Conservation (phyloP, 805 yeast genomes). For the Monosporozyma yasuniensis region DNA sequence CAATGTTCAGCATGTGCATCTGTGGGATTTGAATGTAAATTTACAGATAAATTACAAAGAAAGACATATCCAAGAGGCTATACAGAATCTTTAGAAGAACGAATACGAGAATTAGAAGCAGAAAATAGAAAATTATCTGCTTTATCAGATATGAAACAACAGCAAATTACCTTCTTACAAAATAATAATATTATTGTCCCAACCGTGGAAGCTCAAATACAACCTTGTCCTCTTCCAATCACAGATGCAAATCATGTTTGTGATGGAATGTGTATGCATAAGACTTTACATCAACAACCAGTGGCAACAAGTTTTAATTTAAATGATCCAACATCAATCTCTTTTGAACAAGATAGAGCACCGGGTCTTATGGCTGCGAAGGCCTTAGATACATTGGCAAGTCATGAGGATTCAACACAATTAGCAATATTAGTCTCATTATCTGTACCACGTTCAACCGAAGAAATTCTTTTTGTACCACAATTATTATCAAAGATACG, state of each 20-base stretch:
- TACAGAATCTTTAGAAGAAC: constrained; percentile 80
- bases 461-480: constrained; percentile 68
- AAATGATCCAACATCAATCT: constrained; percentile 30
- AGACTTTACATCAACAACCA: constrained; percentile 18
- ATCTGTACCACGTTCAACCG: constrained; percentile 68
- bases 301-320: constrained; percentile 20
- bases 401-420: constrained; percentile 39
- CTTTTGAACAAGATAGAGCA: constrained; percentile 60
- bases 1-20: constrained; percentile 74
- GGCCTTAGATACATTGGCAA: constrained; percentile 50
- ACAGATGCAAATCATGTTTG: constrained; percentile 7
- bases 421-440: constrained; percentile 56
- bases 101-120: constrained; percentile 76
- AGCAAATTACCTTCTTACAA: constrained; percentile 9
- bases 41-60: constrained; percentile 78
- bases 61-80: constrained; percentile 88
- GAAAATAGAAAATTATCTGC: constrained; percentile 67
- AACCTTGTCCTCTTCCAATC: background rate
- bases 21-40: constrained; percentile 81
- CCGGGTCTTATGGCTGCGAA: constrained; percentile 68
- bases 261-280: constrained; percentile 8
- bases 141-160: constrained; percentile 25
- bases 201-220: too few relatives aligned
- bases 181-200: background rate
- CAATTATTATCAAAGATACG: constrained; percentile 61